Conservation (phyloP, 2,329 filamentous ascomycete genomes). For the Fusarium veterinarium region DNA sequence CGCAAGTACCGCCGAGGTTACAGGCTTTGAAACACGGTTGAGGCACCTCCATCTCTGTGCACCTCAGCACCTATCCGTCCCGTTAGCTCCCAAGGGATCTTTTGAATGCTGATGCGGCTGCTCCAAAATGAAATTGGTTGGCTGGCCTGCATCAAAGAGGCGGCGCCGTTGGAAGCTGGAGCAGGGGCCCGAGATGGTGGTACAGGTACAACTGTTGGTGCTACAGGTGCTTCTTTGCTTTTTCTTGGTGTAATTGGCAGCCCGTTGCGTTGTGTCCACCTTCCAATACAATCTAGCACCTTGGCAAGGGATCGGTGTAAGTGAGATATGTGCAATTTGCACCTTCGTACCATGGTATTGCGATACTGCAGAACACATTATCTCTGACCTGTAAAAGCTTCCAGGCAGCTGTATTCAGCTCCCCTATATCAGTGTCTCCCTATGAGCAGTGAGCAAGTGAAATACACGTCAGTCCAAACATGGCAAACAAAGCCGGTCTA, state of each 20-base stretch:
- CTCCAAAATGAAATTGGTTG: conserved; percentile 35
- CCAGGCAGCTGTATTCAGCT: neutral
- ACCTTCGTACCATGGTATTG: neutral
- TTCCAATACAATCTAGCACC: neutral
- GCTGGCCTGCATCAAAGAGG: conserved; percentile 36
- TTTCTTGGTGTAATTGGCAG: conserved; percentile 28
- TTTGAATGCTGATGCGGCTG: conserved; percentile 18
- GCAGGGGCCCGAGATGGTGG: conserved; percentile 10
- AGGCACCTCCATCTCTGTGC: conserved; percentile 10
- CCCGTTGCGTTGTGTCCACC: conserved; percentile 5
- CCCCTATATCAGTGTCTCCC: neutral
- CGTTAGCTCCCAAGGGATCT: neutral
- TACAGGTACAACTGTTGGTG: conserved; percentile 5
- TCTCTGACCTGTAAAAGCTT: neutral
- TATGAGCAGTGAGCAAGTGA: neutral
- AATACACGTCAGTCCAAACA: conserved; percentile 10
- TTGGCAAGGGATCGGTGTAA: conserved; percentile 7
- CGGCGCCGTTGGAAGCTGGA: conserved; percentile 27
- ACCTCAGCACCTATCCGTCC: neutral
- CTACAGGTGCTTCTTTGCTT: conserved; percentile 24
- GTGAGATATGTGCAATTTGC: conserved; percentile 5
- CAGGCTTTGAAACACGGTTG: conserved; percentile 36
- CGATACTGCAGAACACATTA: neutral
- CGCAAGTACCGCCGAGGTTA: conserved; percentile 3
- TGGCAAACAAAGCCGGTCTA: conserved; percentile 13